Base-by-base conservation (phyloP, 352 stramenopile genomes). In the Pythium utonaiense region DNA sequence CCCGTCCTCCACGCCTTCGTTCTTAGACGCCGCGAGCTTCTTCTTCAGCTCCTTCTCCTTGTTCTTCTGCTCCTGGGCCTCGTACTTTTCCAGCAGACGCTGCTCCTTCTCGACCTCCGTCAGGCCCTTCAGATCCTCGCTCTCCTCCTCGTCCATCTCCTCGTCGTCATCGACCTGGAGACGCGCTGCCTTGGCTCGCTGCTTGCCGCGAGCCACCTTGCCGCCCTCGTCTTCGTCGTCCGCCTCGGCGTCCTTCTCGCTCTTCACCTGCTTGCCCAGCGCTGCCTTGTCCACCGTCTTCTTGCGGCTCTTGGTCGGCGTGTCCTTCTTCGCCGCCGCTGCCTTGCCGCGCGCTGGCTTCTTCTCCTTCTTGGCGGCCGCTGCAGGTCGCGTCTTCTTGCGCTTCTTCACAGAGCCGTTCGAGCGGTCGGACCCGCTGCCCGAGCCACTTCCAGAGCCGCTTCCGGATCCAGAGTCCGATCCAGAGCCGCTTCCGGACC, bases 61-160 rank as follows among this genome's bases (percentile, higher is more conserved):
- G 56, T 75, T 90, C 28, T 85, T 83, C 49, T 91, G 78, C 56
- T 91, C 82, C 17, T 91, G 77, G 10, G 83, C 83, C 64, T 95
- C 85, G 53, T 95, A 95, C 45, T 90, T 91, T 63, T 95, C 85
- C 42, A 95, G 64, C 41, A 95, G 69, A 0, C 83, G 78, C 70
- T 92, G 84, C 67, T 95, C 85, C 62, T 95, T 95, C 67, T 95
- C 85, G 17, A 95, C 83, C 60, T 95, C 85, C 1, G 84, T 95
- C 3, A 95, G 71, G 8, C 85, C 85, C 62, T 83, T 77, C 28
- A 92, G 64, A 17, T 89, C 82, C 5, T 73, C 69, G 57, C 86
- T 79, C 27, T 68, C 63, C 19, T 76, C 71, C 17, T 88, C 80
- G 2, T 83, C 78, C 0, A 77, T 67, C 2, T 81, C 73, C 6